These are phyloP conservation scores for Fusarium camptoceras DNA, from an alignment of 2,329 filamentous ascomycete species.

Conservation along the genomic window DNA sequence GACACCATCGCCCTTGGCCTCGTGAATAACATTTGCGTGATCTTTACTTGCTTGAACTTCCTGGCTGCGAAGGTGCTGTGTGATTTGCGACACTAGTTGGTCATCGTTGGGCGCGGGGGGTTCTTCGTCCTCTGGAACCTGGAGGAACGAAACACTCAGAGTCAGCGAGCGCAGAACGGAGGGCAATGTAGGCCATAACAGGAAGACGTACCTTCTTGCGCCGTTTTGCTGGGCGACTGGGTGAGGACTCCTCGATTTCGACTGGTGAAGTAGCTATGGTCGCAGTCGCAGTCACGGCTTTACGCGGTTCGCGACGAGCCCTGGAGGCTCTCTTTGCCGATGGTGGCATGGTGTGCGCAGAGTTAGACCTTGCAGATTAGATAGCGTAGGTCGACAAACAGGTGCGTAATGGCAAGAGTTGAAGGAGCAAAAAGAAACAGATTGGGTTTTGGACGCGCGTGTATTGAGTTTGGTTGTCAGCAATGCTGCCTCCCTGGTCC, in stretches of 20 bases:
- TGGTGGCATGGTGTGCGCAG: constrained; percentile 50
- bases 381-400: not conserved
- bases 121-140: constrained; percentile 55
- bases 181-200: not conserved
- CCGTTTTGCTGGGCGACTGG: constrained; percentile 71
- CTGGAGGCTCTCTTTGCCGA: constrained; percentile 54
- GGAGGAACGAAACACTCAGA: not conserved
- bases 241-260: constrained; percentile 66
- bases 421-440: constrained; percentile 2
- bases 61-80: constrained; percentile 62
- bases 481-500: constrained; percentile 10
- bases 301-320: constrained; percentile 55
- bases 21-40: constrained; percentile 73
- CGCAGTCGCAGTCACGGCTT: constrained; percentile 50
- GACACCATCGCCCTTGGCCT: constrained; percentile 70
- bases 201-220: constrained; percentile 66
- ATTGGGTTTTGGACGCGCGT: not conserved
- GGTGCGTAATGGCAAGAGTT: constrained; percentile 3
- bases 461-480: not conserved
- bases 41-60: constrained; percentile 70
- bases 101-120: constrained; percentile 64
- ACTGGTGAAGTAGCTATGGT: constrained; percentile 49
- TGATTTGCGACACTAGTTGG: constrained; percentile 66
- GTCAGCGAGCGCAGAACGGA: constrained; percentile 28
- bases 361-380: constrained; percentile 18